Base-by-base conservation (phyloP, 2,329 filamentous ascomycete species). In the Onygena corvina region DNA sequence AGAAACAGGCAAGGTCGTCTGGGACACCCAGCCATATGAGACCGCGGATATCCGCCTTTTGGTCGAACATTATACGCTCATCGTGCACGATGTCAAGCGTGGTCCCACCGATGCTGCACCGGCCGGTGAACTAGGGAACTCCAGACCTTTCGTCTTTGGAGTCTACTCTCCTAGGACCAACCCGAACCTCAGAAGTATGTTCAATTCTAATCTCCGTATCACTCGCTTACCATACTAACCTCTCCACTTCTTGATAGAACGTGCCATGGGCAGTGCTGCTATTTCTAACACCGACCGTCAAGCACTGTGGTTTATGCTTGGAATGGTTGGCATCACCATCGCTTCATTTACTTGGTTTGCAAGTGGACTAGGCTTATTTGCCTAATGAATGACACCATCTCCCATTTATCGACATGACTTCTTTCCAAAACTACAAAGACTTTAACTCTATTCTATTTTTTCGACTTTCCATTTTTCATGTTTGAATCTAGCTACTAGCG, bases 41-140 rank as follows among this genome's bases (percentile, higher is more conserved):
- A 71, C 69, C 7, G 70, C 67, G 5, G 71, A 72, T 4, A 61
- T 70, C 14, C 74, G 74, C 4, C 67, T 82, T 48, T 62, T 80
- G 30, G 73, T 71, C 6, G 78, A 78, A 42, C 78, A 72, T 38
- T 84, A 83, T 62, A 83, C 78, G 1, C 68, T 84, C 35, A 67
- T 79, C 49, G 73, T 84, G 50, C 76, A 80, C 58, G 80, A 84
- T 61, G 69, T 75, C 5, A 67, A 69, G 23, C 71, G 71, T 53
- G 72, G 70, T 12, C 65, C 76, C 34, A 75, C 65, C 16, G 75
- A 76, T 3, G 65, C 70, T 14, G 65, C 78, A 1, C 61, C 60
- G 11, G 68, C 79, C 0, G 80, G 80, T 4, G 72, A 80, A 58
- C 61, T 84, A 36, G 69, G 65, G 12, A 66, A 71, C 2, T 74